These are phyloP conservation scores for Acarospora socialis DNA, from an alignment of 2,329 filamentous ascomycete species.

Conservation along the genomic window DNA sequence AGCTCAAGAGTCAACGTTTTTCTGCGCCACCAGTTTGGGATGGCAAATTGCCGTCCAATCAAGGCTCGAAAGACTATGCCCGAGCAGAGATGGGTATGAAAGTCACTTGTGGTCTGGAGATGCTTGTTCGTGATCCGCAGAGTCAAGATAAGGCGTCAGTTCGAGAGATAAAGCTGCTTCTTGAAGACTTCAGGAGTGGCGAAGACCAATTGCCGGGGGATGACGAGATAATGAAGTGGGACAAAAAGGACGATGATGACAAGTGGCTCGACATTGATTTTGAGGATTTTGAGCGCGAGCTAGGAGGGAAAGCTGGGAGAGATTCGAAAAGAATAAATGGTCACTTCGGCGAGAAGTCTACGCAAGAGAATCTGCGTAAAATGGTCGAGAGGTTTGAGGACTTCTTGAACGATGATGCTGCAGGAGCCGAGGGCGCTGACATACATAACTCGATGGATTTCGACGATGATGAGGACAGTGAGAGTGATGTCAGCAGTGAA, in stretches of 20 bases:
- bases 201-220: constrained; percentile 58
- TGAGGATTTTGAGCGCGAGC: constrained; percentile 70
- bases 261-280: constrained; percentile 88
- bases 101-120: constrained; percentile 77
- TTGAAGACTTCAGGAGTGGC: constrained; percentile 62
- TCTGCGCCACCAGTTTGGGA: constrained; percentile 45
- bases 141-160: constrained; percentile 54
- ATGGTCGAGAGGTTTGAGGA: constrained; percentile 90
- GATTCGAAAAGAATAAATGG: constrained; percentile 13
- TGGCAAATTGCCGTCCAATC: constrained; percentile 26
- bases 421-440: constrained; percentile 65
- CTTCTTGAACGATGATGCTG: constrained; percentile 75
- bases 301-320: constrained; percentile 42
- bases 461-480: constrained; percentile 42
- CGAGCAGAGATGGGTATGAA: constrained; percentile 69
- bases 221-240: constrained; percentile 59
- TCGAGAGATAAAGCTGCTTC: constrained; percentile 59
- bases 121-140: constrained; percentile 56
- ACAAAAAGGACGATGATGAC: constrained; percentile 62
- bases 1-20: constrained; percentile 77
- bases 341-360: constrained; percentile 31
- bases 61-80: constrained; percentile 31
- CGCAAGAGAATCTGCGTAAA: constrained; percentile 54
- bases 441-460: constrained; percentile 54
- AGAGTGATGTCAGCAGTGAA: constrained; percentile 41